These are phyloP conservation scores for Cyclotella atomus DNA, from an alignment of 108 stramenopile genomes.

Conservation along the genomic window DNA sequence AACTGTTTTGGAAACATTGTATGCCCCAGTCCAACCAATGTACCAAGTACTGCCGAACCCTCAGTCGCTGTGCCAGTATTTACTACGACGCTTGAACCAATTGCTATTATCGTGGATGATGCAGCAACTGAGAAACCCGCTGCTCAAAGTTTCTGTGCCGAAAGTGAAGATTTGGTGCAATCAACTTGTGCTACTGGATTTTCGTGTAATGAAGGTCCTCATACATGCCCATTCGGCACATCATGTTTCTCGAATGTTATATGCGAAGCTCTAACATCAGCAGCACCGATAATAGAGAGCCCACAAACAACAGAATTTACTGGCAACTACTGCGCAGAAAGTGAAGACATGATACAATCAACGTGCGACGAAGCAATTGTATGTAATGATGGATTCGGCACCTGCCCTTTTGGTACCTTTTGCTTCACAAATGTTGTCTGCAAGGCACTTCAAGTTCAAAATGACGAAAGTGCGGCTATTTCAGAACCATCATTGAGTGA, in stretches of 20 bases:
- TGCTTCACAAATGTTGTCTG: conserved; percentile 18
- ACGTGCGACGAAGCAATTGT: conserved; percentile 18
- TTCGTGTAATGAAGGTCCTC: conserved; percentile 19
- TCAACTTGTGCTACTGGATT: conserved; percentile 24
- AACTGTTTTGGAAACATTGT: conserved; percentile 34
- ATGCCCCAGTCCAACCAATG: conserved; percentile 24
- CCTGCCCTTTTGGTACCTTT: conserved; percentile 19
- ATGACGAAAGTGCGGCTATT: neutral
- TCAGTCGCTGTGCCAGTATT: neutral
- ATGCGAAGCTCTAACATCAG: conserved; percentile 8
- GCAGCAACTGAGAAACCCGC: neutral
- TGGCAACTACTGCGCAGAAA: conserved; percentile 32
- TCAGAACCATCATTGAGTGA: neutral
- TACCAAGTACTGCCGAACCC: neutral
- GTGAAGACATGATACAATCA: conserved; percentile 13
- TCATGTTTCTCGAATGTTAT: conserved; percentile 14
- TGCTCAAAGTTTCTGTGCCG: conserved; percentile 35
- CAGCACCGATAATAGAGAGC: neutral
- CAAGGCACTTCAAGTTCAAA: neutral
- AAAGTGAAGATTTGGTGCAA: conserved; percentile 13
- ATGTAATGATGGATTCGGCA: conserved; percentile 25
- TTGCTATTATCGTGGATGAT: neutral
- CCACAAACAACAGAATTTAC: neutral
- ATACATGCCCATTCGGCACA: conserved; percentile 10
- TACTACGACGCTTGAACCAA: neutral